Base-by-base conservation (phyloP, 306 rosid genomes). In the Purshia tridentata region DNA sequence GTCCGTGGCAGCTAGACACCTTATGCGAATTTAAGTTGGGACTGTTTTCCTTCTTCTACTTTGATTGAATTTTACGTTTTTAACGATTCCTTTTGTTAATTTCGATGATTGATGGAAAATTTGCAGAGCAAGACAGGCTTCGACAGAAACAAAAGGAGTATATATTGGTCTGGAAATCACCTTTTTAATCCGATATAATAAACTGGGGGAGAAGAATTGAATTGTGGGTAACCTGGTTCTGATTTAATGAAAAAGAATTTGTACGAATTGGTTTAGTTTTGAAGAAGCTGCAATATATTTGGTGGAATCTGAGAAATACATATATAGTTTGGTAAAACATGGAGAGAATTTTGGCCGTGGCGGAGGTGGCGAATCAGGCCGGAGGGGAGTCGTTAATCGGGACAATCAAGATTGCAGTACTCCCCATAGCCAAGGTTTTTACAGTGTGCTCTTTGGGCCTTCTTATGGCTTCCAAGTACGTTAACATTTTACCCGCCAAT, bases 391-490 rank as follows among this genome's bases (percentile, higher is more conserved):
- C 98, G 0, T 4, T 95, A 75, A 15, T 92, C n/a, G 87, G 76
- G 0, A 80, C 92, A 0, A 92, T 95, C 71, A 92, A 85, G 77
- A 88, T 95, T 44, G 99, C 99, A 2, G 98, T 95, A 6, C 63
- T 92, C 50, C 98, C 99, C 0, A 92, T 95, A 49, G 93, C 97
- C 12, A 95, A 95, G 81, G 98, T 95, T 8, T 88, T 92, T 81
- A 88, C 97, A 9, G 78, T 91, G 71, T 95, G 99, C 69, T 81
- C 85, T 45, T 81, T 95, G 91, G 99, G 99, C 3, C 86, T 92
- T 70, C 91, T 95, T 4, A 92, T 95, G 99, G 99, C 99, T 75
- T 90, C 99, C 65, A 95, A 90, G 86, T 88, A 81, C 81, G 91
- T 92, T 23, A 85, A 92, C 69, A 87, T 95, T 37, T 82, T 95